Evolutionary conservation across 495 filamentous ascomycete genomes (phyloP).

Genomic region (Penicillium lividum): DNA sequence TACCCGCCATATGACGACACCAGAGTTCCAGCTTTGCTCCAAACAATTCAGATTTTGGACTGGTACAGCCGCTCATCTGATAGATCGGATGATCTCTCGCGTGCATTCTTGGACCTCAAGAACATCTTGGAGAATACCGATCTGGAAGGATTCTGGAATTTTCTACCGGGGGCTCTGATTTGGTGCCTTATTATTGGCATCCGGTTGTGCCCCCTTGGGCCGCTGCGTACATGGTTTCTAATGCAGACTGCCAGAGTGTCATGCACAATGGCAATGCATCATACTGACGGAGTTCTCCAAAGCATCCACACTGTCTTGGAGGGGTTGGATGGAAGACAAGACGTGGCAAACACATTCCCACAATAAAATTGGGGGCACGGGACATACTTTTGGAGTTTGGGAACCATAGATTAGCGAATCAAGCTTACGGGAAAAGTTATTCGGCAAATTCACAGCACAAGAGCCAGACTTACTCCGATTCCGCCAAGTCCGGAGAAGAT

Average conservation of each 20-base stretch:
- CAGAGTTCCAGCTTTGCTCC: slow-evolving; percentile 6
- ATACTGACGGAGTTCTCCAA: background rate
- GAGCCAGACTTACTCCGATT: slow-evolving; percentile 18
- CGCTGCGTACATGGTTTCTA: slow-evolving; percentile 16
- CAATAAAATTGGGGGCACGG: background rate
- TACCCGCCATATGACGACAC: slow-evolving; percentile 10
- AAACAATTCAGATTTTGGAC: slow-evolving; percentile 7
- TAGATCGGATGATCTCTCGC: background rate
- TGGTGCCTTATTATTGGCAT: slow-evolving; percentile 26
- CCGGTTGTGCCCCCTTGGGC: slow-evolving; percentile 7
- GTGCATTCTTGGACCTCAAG: slow-evolving; percentile 7
- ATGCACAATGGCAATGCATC: slow-evolving; percentile 18
- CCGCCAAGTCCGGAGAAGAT: slow-evolving; percentile 10
- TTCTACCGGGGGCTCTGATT: slow-evolving; percentile 21
- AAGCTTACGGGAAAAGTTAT: background rate
- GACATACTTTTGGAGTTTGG: background rate
- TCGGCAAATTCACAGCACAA: slow-evolving; percentile 9
- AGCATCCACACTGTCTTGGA: slow-evolving; percentile 11
- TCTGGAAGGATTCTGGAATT: slow-evolving; percentile 15
- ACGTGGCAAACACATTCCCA: background rate
- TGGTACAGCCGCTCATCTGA: background rate
- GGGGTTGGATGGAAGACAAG: slow-evolving; percentile 13
- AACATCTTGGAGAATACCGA: slow-evolving; percentile 16
- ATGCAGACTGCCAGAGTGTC: slow-evolving; percentile 20
- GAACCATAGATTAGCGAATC: background rate